Percentiles rank a stretch among this genome's conserved stretches.
phyloP scores from a whole-genome alignment of 2,329 filamentous ascomycete genomes.

The Albifimbria verrucaria region DNA sequence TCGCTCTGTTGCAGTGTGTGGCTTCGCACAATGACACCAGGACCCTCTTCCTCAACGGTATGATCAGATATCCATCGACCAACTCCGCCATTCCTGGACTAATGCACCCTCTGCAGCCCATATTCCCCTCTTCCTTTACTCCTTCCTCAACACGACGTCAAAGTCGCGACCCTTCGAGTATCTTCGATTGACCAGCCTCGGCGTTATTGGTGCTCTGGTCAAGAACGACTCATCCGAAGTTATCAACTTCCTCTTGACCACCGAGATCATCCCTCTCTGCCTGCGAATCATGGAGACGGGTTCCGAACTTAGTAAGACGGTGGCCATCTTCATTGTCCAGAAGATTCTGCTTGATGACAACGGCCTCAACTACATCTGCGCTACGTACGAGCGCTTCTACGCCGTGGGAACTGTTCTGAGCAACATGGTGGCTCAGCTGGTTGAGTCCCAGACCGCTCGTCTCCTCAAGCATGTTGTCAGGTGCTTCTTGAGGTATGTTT shows the following conservation, averaged over 20 bases:
- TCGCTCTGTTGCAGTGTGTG: constrained; percentile 93
- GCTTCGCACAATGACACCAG: constrained; percentile 96
- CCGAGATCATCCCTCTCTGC: constrained; percentile 96
- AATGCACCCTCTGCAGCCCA: constrained; percentile 60
- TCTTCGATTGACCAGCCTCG: constrained; percentile 88
- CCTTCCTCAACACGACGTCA: constrained; percentile 97
- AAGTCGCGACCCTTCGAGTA: constrained; percentile 98
- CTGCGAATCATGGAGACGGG: constrained; percentile 99
- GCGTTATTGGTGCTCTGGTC: constrained; percentile 93
- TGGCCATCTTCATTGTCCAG: constrained; percentile 98
- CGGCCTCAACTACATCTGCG: constrained; percentile 95
- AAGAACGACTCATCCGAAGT: constrained; percentile 99
- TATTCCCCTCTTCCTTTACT: constrained; percentile 95
- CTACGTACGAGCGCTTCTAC: constrained; percentile 97
- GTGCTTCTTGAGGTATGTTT: constrained; percentile 89
- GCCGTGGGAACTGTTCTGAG: constrained; percentile 95
- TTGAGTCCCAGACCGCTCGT: constrained; percentile 94
- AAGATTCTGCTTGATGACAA: constrained; percentile 98
- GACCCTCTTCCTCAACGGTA: constrained; percentile 89
- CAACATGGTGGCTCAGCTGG: constrained; percentile 97
- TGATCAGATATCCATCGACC: constrained; percentile 16
- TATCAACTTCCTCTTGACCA: constrained; percentile 97
- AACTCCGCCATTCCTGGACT: constrained; percentile 4
- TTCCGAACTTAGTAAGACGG: constrained; percentile 96
- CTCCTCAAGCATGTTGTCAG: constrained; percentile 96